Evolutionary conservation across 2,329 filamentous ascomycete species (phyloP).

Genomic region (Apiospora kogelbergensis): DNA sequence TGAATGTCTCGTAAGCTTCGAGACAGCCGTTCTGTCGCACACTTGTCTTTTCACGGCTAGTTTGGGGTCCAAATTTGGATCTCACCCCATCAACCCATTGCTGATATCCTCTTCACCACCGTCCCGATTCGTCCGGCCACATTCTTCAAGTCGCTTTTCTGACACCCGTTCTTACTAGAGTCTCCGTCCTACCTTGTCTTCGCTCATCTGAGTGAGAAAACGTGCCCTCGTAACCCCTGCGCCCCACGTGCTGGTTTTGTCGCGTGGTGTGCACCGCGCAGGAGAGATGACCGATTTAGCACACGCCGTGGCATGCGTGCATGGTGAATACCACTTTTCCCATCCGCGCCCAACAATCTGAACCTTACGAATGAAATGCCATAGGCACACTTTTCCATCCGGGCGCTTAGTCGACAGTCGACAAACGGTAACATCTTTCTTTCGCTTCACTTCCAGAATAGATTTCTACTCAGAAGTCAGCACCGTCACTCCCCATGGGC

Average conservation of each 20-base stretch:
- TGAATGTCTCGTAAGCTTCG: background rate
- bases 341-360: background rate
- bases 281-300: background rate
- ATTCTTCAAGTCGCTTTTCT: background rate
- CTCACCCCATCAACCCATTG: slow-evolving; percentile 10
- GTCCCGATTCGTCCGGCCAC: background rate
- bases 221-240: background rate
- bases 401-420: background rate
- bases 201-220: background rate
- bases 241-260: background rate
- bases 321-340: background rate
- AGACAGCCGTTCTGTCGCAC: slow-evolving; percentile 3
- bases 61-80: slow-evolving; percentile 17
- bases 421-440: background rate
- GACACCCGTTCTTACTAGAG: slow-evolving; percentile 1
- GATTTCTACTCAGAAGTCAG: background rate
- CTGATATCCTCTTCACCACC: background rate
- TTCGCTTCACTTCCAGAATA: background rate
- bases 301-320: background rate
- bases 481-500: background rate
- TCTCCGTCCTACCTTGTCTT: background rate
- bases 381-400: background rate
- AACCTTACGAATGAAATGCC: background rate
- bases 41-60: background rate
- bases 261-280: background rate